Evolutionary conservation across 2,329 filamentous ascomycete species (phyloP).

Genomic region (Cladophialophora immunda): DNA sequence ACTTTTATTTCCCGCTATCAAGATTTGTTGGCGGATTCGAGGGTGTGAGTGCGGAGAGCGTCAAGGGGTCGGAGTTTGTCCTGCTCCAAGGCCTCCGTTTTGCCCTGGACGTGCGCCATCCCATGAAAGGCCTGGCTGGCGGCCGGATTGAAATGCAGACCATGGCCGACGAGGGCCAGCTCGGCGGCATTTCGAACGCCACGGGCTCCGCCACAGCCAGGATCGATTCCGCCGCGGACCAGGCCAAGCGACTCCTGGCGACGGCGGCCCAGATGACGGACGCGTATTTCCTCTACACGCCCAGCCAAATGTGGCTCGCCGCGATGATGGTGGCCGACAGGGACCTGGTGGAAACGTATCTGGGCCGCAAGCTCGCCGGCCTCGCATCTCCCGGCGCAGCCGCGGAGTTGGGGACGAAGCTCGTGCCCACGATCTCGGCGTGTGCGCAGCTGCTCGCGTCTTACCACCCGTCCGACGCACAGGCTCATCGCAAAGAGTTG

Average conservation of each 20-base stretch:
- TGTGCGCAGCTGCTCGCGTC: constrained; percentile 52
- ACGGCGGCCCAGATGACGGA: constrained; percentile 87
- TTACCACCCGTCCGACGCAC: constrained; percentile 47
- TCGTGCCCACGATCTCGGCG: constrained; percentile 48
- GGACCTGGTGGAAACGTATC: constrained; percentile 54
- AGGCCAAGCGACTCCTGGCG: constrained; percentile 76
- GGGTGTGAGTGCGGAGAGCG: constrained; percentile 77
- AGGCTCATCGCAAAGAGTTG: constrained; percentile 53
- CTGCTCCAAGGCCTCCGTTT: constrained; percentile 92
- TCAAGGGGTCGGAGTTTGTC: constrained; percentile 90
- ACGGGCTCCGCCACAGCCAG: constrained; percentile 47
- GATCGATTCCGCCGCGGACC: constrained; percentile 72
- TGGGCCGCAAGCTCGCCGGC: constrained; percentile 54
- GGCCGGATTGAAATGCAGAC: constrained; percentile 80
- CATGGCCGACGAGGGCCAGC: constrained; percentile 64
- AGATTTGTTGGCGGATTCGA: constrained; percentile 75
- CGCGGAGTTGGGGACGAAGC: constrained; percentile 30
- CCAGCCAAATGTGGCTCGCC: constrained; percentile 90
- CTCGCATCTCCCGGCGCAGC: constrained; percentile 18
- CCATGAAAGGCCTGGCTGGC: constrained; percentile 86
- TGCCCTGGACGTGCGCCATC: constrained; percentile 91
- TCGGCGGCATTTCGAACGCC: constrained; percentile 33
- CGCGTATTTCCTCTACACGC: constrained; percentile 96
- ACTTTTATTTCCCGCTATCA: constrained; percentile 73
- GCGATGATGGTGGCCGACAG: constrained; percentile 78